A percentile compares a stretch with the other conserved stretches of the same genome.
phyloP scores from a whole-genome alignment of 2,329 filamentous ascomycete species.

The Diaporthe sp. region DNA sequence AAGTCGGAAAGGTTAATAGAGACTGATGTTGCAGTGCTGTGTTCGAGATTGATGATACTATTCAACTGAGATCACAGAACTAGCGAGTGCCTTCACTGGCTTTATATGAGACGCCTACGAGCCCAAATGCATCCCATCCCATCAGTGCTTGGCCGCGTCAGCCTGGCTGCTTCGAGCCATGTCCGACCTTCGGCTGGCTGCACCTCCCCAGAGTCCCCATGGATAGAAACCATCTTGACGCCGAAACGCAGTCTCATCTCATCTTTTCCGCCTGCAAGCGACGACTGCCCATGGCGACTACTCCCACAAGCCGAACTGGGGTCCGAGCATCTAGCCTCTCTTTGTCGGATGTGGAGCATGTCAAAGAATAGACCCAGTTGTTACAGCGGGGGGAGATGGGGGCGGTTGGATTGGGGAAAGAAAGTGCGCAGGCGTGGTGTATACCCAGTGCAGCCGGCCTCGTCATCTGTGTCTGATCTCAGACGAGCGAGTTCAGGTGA shows the following conservation, averaged over 20 bases:
- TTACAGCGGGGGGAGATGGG: neutral
- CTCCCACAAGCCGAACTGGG: slow-evolving; percentile 17
- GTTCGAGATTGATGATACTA: slow-evolving; percentile 18
- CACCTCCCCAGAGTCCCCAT: neutral
- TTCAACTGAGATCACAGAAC: neutral
- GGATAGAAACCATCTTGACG: slow-evolving; percentile 30
- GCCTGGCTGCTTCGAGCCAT: neutral
- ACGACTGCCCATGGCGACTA: slow-evolving; percentile 1
- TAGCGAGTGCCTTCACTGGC: neutral
- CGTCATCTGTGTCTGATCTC: slow-evolving; percentile 24
- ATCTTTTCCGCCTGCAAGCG: slow-evolving; percentile 20
- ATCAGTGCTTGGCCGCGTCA: slow-evolving; percentile 26
- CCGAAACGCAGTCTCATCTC: slow-evolving; percentile 31
- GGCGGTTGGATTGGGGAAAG: neutral
- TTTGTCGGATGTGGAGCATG: neutral
- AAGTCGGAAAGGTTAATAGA: slow-evolving; percentile 12
- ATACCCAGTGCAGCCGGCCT: slow-evolving; percentile 1
- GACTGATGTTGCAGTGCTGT: neutral
- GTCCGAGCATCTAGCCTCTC: neutral
- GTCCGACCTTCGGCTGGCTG: neutral
- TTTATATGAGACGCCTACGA: slow-evolving; percentile 8
- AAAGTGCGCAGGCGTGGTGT: neutral
- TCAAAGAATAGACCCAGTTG: neutral
- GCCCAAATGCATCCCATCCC: slow-evolving; percentile 2
- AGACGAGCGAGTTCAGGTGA: slow-evolving; percentile 22